These are phyloP conservation scores for Venturia asperata DNA, from an alignment of 2,329 filamentous ascomycete species.

Conservation along the genomic window DNA sequence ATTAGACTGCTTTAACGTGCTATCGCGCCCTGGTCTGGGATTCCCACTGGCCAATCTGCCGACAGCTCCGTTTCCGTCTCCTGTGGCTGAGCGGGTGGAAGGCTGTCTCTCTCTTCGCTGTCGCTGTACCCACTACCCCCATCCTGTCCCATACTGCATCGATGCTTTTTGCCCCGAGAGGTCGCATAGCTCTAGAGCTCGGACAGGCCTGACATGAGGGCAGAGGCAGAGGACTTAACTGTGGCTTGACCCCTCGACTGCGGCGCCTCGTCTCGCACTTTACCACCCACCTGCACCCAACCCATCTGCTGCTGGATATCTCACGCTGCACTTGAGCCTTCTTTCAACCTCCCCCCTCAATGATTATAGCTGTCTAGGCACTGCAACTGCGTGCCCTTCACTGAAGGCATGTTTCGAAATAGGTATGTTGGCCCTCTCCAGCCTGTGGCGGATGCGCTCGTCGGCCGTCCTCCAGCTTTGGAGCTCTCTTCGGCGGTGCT, in stretches of 20 bases:
- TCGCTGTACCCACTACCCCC: not conserved
- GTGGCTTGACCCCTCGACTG: conserved; percentile 13
- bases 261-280: not conserved
- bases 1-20: not conserved
- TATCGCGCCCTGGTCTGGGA: not conserved
- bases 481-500: conserved; percentile 2
- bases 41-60: not conserved
- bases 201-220: not conserved
- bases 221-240: not conserved
- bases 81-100: not conserved
- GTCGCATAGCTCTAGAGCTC: not conserved
- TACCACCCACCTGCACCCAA: not conserved
- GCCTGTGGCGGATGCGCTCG: not conserved
- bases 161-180: conserved; percentile 10
- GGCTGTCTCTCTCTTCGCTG: not conserved
- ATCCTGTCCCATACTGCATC: conserved; percentile 1
- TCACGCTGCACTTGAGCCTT: conserved; percentile 38
- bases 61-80: not conserved
- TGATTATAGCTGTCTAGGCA: not conserved
- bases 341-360: not conserved
- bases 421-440: conserved; percentile 33
- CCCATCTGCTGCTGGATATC: not conserved
- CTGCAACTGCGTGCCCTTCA: conserved; percentile 7
- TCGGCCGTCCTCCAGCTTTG: not conserved
- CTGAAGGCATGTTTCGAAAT: conserved; percentile 40